Base-by-base conservation (phyloP, 441 rosid genomes). In the Syzygium malaccense region DNA sequence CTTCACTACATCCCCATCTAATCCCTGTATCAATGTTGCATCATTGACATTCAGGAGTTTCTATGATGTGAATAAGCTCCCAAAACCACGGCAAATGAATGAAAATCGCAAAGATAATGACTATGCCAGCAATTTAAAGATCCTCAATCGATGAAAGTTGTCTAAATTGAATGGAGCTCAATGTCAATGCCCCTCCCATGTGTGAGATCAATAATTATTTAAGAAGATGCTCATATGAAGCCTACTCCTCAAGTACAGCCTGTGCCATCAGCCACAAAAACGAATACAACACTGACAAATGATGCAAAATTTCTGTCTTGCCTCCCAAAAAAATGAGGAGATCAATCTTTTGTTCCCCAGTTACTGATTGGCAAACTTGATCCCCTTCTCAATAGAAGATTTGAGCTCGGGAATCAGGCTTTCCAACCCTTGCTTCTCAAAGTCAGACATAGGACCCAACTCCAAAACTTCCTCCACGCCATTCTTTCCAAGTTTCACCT, bases 401-500 rank as follows among this genome's bases (percentile, higher is more conserved):
- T 90, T 91, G 55, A 91, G 91, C 68, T 90, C 92, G 5, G 91
- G 91, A 57, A 90, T 87, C 85, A 91, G 91, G 54, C 18, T 88
- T 87, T 91, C 87, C 18, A 91, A 66, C 25, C 91, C 88, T 37
- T 88, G 86, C 78, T 90, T 90, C 89, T 91, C 92, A 75, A 20
- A 91, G 87, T 91, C 91, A 1, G 90, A 90, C 37, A 91, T 78
- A 23, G 90, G 86, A 20, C 92, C 92, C 88, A 90, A 57, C 20
- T 89, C 92, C 30, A 90, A 83, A 55, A 91, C 91, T 87, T 91
- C 90, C 45, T 90, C 92, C 33, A 86, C 92, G 1, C 92, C 92
- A 48, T 90, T 88, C 90, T 88, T 88, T 75, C 91, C 92, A 28
- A 91, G 88, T 89, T 89, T 90, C 71, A 91, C 91, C 92, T 91